Base-by-base conservation (phyloP, 176 grass and related monocot genomes). In the Musa troglodytarum region DNA sequence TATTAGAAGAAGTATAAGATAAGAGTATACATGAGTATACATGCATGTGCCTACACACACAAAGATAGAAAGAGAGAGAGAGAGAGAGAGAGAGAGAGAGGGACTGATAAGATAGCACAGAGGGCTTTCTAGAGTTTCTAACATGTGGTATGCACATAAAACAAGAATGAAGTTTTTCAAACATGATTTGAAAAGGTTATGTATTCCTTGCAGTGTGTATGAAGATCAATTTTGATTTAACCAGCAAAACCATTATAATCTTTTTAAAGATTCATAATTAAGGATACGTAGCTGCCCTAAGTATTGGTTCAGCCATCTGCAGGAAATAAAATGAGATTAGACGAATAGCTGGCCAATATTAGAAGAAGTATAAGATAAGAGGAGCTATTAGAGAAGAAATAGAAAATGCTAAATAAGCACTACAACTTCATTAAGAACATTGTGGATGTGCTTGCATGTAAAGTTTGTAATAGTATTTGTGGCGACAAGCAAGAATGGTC, bases 211-310 rank as follows among this genome's bases (percentile, higher is more conserved):
- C 57, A 8, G 16, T 21, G 15, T 61, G 7, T 8, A 61, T 9
- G 13, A 1, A 8, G n/a, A 61, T 19, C 57, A 61, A 8, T 61
- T 65, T 65, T 64, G 10, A 13, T 26, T 65, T 13, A 11, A 12
- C 1, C 15, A 62, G 19, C 3, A 7, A 62, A 20, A 62, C 19
- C 26, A 43, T 43, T 43, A 43, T 6, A 43, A 43, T 43, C 34
- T 6, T 43, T 43, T 43, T 6, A 43, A 43, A 26, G 11, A 65
- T 11, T 65, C 21, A 26, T n/a, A 23, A 23, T 63, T 10, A 86
- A 93, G 90, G 90, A 98, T 98, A 98, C 95, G 82, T 82, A 75
- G 88, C 95, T 63, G 76, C 90, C 77, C 81, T 94, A 19, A 94
- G 87, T 80, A 98, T 81, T 80, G 90, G 90, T 87, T 94, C 95